These are phyloP conservation scores for Candolleomyces eurysporus DNA, from an alignment of 768 basidiomycete genomes.

Conservation along the genomic window DNA sequence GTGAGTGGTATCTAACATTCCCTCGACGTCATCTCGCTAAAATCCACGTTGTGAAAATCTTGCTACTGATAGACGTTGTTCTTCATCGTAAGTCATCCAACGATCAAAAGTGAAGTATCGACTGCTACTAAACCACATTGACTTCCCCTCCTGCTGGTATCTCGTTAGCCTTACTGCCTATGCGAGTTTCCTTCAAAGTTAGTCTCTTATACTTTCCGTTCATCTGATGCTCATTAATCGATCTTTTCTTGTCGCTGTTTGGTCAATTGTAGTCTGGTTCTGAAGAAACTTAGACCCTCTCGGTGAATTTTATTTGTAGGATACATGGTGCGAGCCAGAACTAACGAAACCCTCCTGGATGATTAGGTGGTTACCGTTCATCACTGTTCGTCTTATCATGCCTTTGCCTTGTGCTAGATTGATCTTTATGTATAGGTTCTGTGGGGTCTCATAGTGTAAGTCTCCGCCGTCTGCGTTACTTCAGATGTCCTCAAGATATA, in stretches of 20 bases:
- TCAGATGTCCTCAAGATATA: not conserved
- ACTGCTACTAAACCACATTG: not conserved
- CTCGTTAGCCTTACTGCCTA: slow-evolving; percentile 50
- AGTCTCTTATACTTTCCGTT: slow-evolving; percentile 16
- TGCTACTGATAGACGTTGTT: slow-evolving; percentile 54
- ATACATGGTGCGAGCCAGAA: not conserved
- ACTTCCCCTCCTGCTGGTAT: not conserved
- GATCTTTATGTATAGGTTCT: slow-evolving; percentile 36
- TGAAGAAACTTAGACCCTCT: slow-evolving; percentile 66
- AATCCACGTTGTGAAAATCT: not conserved
- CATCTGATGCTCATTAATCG: not conserved
- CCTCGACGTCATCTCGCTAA: slow-evolving; percentile 7
- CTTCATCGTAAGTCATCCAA: slow-evolving; percentile 51
- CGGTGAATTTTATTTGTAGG: slow-evolving; percentile 30
- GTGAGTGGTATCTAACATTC: slow-evolving; percentile 27
- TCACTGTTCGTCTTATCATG: slow-evolving; percentile 40
- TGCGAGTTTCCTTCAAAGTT: slow-evolving; percentile 75
- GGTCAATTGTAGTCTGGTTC: slow-evolving; percentile 41
- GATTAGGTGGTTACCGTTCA: slow-evolving; percentile 60
- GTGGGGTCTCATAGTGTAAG: slow-evolving; percentile 67
- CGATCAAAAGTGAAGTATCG: not conserved
- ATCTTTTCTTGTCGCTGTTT: too few relatives aligned
- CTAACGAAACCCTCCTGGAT: too few relatives aligned
- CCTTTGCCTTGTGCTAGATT: not conserved
- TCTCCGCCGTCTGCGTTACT: not conserved